These are phyloP conservation scores for Tricholoma terreum DNA, from an alignment of 768 basidiomycete species.

Conservation along the genomic window DNA sequence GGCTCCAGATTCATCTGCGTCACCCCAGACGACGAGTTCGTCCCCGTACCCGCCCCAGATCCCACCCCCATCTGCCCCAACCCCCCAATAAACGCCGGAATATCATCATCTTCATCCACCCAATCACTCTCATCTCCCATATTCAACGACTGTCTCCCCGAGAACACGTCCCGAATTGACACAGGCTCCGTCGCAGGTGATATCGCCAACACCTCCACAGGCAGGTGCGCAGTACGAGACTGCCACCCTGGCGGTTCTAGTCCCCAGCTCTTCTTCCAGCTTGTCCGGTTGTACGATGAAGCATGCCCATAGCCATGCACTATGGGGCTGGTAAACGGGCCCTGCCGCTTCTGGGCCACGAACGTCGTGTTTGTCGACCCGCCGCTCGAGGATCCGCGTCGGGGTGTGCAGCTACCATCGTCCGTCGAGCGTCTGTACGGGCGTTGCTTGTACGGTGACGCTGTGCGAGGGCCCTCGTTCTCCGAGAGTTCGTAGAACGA, in stretches of 20 bases:
- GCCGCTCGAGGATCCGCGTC: constrained; percentile 29
- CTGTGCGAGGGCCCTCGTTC: constrained; percentile 56
- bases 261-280: constrained; percentile 92
- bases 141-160: constrained; percentile 57
- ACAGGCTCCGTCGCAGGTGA: constrained; percentile 49
- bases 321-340: constrained; percentile 63
- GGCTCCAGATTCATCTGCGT: no score
- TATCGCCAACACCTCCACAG: constrained; percentile 76
- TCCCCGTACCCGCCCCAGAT: background rate
- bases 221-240: constrained; percentile 58
- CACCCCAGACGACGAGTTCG: constrained; percentile 24
- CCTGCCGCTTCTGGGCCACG: constrained; percentile 77
- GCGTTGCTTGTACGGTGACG: constrained; percentile 59
- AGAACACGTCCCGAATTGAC: constrained; percentile 76
- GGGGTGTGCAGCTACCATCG: constrained; percentile 29
- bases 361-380: constrained; percentile 62
- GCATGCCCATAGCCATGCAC: constrained; percentile 30
- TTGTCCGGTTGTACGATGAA: constrained; percentile 56
- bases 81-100: constrained; percentile 71
- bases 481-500: constrained; percentile 79
- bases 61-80: constrained; percentile 60
- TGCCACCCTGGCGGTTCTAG: constrained; percentile 86
- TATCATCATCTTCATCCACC: constrained; percentile 86
- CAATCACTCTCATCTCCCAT: constrained; percentile 81
- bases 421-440: constrained; percentile 47